Base-by-base conservation (phyloP, 257 asterid species). In the Plantago major region DNA sequence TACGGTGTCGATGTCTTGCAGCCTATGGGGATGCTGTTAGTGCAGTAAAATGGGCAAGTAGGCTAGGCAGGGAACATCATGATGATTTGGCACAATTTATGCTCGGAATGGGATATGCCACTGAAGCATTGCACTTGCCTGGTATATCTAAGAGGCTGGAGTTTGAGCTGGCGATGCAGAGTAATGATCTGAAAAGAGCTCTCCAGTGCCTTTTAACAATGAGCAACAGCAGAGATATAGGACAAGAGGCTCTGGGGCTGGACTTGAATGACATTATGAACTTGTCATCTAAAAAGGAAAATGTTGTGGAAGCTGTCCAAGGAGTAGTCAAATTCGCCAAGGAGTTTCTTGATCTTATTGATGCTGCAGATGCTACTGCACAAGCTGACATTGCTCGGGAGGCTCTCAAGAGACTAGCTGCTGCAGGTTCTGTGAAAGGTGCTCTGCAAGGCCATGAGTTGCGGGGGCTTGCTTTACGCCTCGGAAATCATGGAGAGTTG, bases 51-150 rank as follows among this genome's bases (percentile, higher is more conserved):
- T 93, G 99, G 99, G 97, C 99, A 19, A 84, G 89, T 67, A 82
- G 99, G 81, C 88, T 93, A 60, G 99, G 94, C 66, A 79, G 99
- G 67, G 99, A 93, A 78, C 96, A 93, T 78, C 99, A 93, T 37
- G 99, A 93, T 70, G 99, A 93, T 80, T 73, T 93, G 67, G 99
- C 99, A 2, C 97, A 87, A 58, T 93, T 93, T 85, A 84, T 93
- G 97, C 89, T 93, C n/a, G 97, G 99, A 58, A 93, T 93, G 99
- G 99, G 99, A 68, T 93, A 93, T 78, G 99, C 99, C 63, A 93
- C 90, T 46, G 99, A 93, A 81, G 97, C 99, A 48, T 97, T 93
- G 67, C 99, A 93, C 74, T 85, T 93, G 81, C 97, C 96, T 75
- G 99, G 99, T 63, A 80, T 93, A 81, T 93, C 99, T 43, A 93